These are phyloP conservation scores for Tetracladium setigerum DNA, from an alignment of 495 filamentous ascomycete genomes.

Conservation along the genomic window DNA sequence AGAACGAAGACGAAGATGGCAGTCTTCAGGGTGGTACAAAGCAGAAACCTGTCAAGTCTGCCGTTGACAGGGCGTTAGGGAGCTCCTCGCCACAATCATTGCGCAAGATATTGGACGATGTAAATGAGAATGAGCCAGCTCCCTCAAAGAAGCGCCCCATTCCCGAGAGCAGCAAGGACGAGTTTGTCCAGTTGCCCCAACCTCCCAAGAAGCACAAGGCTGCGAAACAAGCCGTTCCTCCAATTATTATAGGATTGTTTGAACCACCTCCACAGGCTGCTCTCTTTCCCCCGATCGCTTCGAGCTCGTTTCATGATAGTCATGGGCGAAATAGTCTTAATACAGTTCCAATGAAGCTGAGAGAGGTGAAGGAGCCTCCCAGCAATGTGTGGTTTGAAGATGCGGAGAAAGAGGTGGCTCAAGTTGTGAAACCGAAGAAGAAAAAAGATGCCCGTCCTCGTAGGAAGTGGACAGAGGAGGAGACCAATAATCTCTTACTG, in stretches of 20 bases:
- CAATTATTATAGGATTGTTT: conserved; percentile 68
- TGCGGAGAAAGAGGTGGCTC: not conserved
- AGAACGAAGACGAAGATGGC: conserved; percentile 9
- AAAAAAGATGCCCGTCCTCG: conserved; percentile 16
- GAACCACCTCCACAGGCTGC: conserved; percentile 69
- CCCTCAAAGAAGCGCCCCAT: conserved; percentile 40
- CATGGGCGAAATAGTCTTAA: conserved; percentile 31
- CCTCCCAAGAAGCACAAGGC: conserved; percentile 47
- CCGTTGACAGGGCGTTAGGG: conserved; percentile 9
- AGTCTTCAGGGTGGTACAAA: conserved; percentile 3
- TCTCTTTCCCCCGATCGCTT: conserved; percentile 64
- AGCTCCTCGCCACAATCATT: conserved; percentile 32
- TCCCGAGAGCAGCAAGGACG: conserved; percentile 37
- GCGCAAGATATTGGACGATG: conserved; percentile 38
- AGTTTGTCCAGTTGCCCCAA: conserved; percentile 47
- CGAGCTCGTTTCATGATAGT: conserved; percentile 38
- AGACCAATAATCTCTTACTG: conserved; percentile 67
- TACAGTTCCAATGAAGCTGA: conserved; percentile 14
- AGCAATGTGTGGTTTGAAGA: not conserved
- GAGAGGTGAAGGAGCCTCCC: conserved; percentile 4
- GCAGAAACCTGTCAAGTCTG: conserved; percentile 1
- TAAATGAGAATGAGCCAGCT: conserved; percentile 26
- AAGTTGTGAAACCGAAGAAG: conserved; percentile 1
- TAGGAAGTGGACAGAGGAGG: conserved; percentile 75
- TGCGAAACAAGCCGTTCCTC: conserved; percentile 40